A percentile compares a stretch with the other conserved stretches of the same genome.
These are phyloP conservation scores for Lepiota subincarnata DNA, from an alignment of 768 basidiomycete genomes.

Conservation along the genomic window DNA sequence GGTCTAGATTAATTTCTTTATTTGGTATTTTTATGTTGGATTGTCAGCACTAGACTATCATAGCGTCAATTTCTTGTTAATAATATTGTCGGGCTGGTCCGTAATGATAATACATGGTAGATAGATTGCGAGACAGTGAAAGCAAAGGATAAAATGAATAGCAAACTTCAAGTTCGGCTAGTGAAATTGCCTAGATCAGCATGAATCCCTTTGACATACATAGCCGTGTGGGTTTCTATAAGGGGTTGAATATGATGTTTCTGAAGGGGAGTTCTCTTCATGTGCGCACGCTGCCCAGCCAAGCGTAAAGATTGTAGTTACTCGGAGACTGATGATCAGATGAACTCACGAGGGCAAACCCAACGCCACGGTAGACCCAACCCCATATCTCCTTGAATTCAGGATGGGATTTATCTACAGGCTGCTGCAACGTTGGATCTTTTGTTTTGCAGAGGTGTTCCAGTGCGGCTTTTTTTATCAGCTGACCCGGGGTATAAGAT, in stretches of 20 bases:
- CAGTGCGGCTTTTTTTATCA: constrained; percentile 40
- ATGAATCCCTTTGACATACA: constrained; percentile 32
- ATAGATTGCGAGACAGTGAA: too few species aligned
- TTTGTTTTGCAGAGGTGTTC: constrained; percentile 36
- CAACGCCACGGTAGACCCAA: constrained; percentile 42
- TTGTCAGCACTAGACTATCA: neutral
- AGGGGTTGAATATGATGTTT: constrained; percentile 31
- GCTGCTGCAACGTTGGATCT: constrained; percentile 27
- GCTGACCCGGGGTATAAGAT: constrained; percentile 23
- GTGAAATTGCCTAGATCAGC: neutral
- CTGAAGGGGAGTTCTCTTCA: constrained; percentile 36
- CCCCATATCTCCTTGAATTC: constrained; percentile 51
- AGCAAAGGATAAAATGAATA: too few species aligned
- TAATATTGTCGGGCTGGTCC: too few species aligned
- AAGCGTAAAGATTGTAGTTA: neutral
- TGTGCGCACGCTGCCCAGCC: constrained; percentile 34
- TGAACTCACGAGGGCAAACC: constrained; percentile 44
- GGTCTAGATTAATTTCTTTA: neutral
- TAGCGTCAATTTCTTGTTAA: neutral
- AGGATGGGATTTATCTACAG: constrained; percentile 40
- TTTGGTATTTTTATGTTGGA: neutral
- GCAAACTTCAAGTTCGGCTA: neutral
- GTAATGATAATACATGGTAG: too few species aligned
- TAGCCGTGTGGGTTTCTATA: constrained; percentile 38
- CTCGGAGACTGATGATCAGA: neutral